These are phyloP conservation scores for Fusarium avenaceum DNA, from an alignment of 2,329 filamentous ascomycete genomes.

Conservation along the genomic window DNA sequence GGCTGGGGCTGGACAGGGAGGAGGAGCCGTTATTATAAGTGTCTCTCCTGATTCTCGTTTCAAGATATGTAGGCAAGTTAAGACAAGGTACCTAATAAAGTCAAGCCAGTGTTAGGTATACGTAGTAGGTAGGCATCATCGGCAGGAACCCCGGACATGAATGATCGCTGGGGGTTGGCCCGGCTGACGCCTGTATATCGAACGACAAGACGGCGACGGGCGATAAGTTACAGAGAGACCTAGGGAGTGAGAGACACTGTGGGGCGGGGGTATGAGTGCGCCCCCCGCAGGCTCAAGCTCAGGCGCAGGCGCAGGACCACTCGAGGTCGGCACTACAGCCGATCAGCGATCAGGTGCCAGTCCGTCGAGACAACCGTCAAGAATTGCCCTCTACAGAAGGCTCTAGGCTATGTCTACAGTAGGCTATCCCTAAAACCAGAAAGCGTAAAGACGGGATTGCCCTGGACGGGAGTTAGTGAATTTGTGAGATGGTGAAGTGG, in stretches of 20 bases:
- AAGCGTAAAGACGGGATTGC: slow-evolving; percentile 15
- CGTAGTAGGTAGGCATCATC: not conserved
- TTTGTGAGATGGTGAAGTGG: slow-evolving; percentile 9
- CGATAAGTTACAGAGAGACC: slow-evolving; percentile 12
- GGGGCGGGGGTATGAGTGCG: slow-evolving; percentile 43
- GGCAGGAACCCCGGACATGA: slow-evolving; percentile 15
- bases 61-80: not conserved
- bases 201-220: slow-evolving; percentile 38
- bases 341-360: slow-evolving; percentile 38
- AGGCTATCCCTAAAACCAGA: slow-evolving; percentile 8
- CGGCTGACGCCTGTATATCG: slow-evolving; percentile 37
- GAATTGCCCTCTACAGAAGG: slow-evolving; percentile 17
- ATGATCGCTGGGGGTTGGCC: slow-evolving; percentile 21
- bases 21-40: slow-evolving; percentile 36
- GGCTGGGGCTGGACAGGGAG: slow-evolving; percentile 28
- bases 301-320: not conserved
- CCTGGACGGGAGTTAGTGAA: slow-evolving; percentile 5
- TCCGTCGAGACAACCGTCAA: slow-evolving; percentile 6
- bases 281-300: slow-evolving; percentile 2
- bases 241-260: slow-evolving; percentile 8
- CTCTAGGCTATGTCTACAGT: not conserved
- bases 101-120: not conserved
- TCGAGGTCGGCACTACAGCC: slow-evolving; percentile 27
- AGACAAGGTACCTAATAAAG: too few relatives aligned
- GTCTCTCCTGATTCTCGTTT: slow-evolving; percentile 18